Evolutionary conservation across 2,329 filamentous ascomycete genomes (phyloP).

Genomic region (Podosphaera fusca): DNA sequence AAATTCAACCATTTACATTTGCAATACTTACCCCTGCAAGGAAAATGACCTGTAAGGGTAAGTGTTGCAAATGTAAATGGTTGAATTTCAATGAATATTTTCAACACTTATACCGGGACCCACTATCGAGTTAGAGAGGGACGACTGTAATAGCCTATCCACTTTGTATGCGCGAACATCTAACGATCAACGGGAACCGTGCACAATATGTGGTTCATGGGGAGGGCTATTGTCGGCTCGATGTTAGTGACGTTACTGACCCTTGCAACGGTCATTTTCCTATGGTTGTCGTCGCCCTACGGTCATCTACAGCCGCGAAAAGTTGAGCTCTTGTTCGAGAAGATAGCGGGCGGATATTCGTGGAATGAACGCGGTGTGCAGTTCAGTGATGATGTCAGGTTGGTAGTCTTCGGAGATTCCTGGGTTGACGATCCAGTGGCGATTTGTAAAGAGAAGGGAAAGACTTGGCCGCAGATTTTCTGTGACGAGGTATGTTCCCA

Average conservation of each 20-base stretch:
- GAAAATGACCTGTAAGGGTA: too few relatives aligned
- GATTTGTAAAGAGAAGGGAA: constrained; percentile 7
- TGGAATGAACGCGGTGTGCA: constrained; percentile 6
- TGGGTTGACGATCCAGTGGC: constrained; percentile 12
- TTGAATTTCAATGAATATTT: too few relatives aligned
- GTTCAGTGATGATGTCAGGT: constrained; percentile 5
- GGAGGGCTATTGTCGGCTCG: constrained; percentile 8
- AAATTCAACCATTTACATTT: too few relatives aligned
- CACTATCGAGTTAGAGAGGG: too few relatives aligned
- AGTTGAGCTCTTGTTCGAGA: constrained; percentile 6
- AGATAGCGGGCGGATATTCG: constrained; percentile 7
- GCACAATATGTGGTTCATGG: constrained; percentile 2
- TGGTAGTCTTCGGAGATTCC: constrained; percentile 15
- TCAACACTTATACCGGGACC: too few relatives aligned
- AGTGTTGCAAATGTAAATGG: too few relatives aligned
- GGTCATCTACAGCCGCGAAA: constrained; percentile 9
- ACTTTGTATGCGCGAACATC: too few relatives aligned
- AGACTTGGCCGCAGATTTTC: constrained; percentile 12
- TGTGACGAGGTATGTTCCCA: constrained; percentile 12
- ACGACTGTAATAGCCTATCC: too few relatives aligned
- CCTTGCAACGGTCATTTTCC: constrained; percentile 6
- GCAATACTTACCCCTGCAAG: too few relatives aligned
- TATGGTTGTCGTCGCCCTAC: constrained; percentile 7
- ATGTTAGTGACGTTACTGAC: constrained; percentile 9
- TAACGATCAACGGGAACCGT: too few relatives aligned